Percentiles rank a stretch among this genome's conserved stretches.
These are phyloP conservation scores for Endotrypanum monterogeii DNA, from an alignment of 208 protist species.

Conservation along the genomic window DNA sequence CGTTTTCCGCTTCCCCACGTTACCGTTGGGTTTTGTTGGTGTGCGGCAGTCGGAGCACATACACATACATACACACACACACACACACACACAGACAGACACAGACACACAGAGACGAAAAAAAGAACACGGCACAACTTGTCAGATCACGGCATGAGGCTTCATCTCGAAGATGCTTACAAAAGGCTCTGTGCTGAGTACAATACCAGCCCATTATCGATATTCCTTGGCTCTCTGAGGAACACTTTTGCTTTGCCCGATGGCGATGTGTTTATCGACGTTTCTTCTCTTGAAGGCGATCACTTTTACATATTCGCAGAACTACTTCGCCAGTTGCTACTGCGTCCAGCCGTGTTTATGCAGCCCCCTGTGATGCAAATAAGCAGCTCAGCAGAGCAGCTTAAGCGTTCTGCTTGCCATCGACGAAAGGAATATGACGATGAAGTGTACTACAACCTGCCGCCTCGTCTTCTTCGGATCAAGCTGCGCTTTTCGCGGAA, in stretches of 20 bases:
- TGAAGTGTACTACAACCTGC: constrained; percentile 19
- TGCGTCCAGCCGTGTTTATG: constrained; percentile 11
- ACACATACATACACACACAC: too few relatives aligned
- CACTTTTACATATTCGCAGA: constrained; percentile 35
- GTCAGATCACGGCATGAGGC: constrained; percentile 13
- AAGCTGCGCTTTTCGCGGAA: constrained; percentile 31
- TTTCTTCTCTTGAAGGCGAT: constrained; percentile 25
- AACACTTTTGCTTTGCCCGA: constrained; percentile 18
- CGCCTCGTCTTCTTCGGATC: constrained; percentile 27
- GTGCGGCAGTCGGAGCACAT: neutral
- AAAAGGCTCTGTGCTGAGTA: constrained; percentile 26
- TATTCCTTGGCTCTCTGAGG: constrained; percentile 13
- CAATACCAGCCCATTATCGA: constrained; percentile 11
- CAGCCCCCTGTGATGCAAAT: constrained; percentile 6
- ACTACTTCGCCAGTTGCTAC: constrained; percentile 24
- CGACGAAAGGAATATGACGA: neutral
- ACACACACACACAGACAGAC: too few relatives aligned
- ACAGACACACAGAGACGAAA: too few relatives aligned
- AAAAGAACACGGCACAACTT: neutral
- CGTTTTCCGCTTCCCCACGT: neutral
- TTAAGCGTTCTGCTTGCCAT: neutral
- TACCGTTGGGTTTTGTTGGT: neutral
- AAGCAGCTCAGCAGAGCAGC: neutral
- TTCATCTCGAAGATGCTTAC: constrained; percentile 28
- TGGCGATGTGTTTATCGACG: constrained; percentile 38